Evolutionary conservation across 306 rosid species (phyloP).

Genomic region (Ormosia emarginata): DNA sequence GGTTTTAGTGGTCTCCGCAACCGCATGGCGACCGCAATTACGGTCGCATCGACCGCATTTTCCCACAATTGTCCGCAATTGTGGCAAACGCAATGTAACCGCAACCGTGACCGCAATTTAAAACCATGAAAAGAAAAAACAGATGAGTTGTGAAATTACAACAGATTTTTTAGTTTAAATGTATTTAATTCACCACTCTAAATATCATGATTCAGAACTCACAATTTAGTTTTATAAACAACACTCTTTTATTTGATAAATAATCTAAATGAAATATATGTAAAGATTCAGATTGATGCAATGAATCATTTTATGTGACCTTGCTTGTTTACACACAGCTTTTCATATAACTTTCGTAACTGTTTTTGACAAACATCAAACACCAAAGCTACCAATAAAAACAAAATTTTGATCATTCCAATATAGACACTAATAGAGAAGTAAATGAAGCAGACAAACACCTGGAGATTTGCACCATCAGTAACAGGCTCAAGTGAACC

Average conservation of each 20-base stretch:
- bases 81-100: too few relatives aligned
- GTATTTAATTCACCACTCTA: background rate
- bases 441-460: conserved; percentile 27
- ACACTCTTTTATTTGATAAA: background rate
- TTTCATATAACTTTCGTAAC: background rate
- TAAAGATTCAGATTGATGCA: background rate
- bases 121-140: background rate
- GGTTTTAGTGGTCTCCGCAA: too few relatives aligned
- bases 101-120: too few relatives aligned
- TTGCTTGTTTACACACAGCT: background rate
- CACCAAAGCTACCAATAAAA: background rate
- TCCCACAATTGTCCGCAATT: too few relatives aligned
- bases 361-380: background rate
- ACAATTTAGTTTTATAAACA: background rate
- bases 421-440: background rate
- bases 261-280: background rate
- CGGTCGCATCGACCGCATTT: too few relatives aligned
- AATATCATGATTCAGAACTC: background rate
- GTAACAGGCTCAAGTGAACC: conserved; percentile 79
- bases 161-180: background rate
- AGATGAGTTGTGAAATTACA: background rate
- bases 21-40: too few relatives aligned
- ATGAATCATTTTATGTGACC: background rate
- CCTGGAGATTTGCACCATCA: conserved; percentile 96
- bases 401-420: background rate